Base-by-base conservation (phyloP, 768 basidiomycete genomes). In the Plicaturopsis crispa region DNA sequence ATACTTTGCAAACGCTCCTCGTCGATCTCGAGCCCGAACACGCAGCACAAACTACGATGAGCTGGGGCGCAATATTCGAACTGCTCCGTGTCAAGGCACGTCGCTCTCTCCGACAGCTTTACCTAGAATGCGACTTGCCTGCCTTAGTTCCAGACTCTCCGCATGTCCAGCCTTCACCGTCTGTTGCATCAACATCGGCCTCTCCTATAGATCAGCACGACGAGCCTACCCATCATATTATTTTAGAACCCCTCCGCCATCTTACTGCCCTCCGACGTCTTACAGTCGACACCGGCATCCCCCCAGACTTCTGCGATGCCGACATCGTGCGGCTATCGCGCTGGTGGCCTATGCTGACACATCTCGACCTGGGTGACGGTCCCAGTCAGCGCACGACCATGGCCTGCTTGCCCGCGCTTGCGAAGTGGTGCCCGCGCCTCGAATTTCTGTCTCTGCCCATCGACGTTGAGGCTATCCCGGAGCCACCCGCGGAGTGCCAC, bases 311-410 rank as follows among this genome's bases (percentile, higher is more conserved):
- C 18, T 4, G 13, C 31, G 13, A 14, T 8, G 8, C 18, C 24
- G 26, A 38, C 19, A 31, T 36, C 23, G 28, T 24, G 21, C 17
- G 12, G 23, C 23, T 35, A 21, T 8, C 17, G 18, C 7, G 20
- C 18, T 28, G 26, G 26, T 28, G 26, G 26, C 35, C 21, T 19
- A n/a, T 8, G 22, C 8, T 31, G 6, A 19, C 8, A 45, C 11
- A 47, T 16, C 49, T 28, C 26, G 26, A 28, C 2, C 47, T 48
- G 2, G 54, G 51, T 5, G 56, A 51, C 20, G n/a, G n/a, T n/a
- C n/a, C n/a, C n/a, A n/a, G n/a, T n/a, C n/a, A n/a, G n/a, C n/a
- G n/a, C n/a, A n/a, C n/a, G n/a, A n/a, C n/a, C n/a, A n/a, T n/a
- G n/a, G n/a, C n/a, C n/a, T n/a, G n/a, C n/a, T n/a, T n/a, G n/a